Conservation (phyloP, 106 monocot species). For the Allium sativum region DNA sequence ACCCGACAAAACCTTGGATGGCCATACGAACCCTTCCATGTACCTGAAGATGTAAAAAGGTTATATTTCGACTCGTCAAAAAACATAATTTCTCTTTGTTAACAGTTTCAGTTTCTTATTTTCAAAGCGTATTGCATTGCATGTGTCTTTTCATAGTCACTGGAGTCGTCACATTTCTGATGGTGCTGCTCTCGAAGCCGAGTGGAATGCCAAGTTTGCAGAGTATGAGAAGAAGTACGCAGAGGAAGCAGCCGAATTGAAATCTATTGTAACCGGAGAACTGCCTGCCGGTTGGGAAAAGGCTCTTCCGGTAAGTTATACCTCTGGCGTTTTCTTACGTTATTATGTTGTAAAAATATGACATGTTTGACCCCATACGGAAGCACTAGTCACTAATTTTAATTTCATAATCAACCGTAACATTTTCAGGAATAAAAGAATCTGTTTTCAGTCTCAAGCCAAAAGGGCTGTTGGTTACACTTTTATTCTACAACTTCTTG, state of each 20-base stretch:
- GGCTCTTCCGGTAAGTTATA: constrained; percentile 47
- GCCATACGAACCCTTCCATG: constrained; percentile 69
- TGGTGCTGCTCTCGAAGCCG: constrained; percentile 55
- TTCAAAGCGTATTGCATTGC: neutral
- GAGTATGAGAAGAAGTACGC: constrained; percentile 73
- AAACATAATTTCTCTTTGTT: neutral
- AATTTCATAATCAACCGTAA: too few relatives aligned
- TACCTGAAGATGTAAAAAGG: constrained; percentile 94
- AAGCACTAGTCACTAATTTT: too few relatives aligned
- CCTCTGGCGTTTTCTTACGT: too few relatives aligned
- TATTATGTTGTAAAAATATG: too few relatives aligned
- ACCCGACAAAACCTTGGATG: constrained; percentile 83
- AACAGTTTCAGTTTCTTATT: neutral
- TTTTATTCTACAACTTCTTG: too few relatives aligned
- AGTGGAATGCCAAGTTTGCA: constrained; percentile 64
- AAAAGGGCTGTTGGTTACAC: too few relatives aligned
- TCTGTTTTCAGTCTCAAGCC: too few relatives aligned
- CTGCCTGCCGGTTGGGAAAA: constrained; percentile 62
- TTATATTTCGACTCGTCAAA: constrained; percentile 2
- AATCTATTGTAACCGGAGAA: constrained; percentile 55
- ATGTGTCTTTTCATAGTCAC: constrained; percentile 26
- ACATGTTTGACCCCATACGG: too few relatives aligned
- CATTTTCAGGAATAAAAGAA: too few relatives aligned
- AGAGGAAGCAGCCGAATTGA: constrained; percentile 55
- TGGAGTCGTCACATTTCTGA: constrained; percentile 62